Evolutionary conservation across 2,329 filamentous ascomycete species (phyloP), one percentile per base, ranked within the genome.

Genomic region (Calonectria montana): DNA sequence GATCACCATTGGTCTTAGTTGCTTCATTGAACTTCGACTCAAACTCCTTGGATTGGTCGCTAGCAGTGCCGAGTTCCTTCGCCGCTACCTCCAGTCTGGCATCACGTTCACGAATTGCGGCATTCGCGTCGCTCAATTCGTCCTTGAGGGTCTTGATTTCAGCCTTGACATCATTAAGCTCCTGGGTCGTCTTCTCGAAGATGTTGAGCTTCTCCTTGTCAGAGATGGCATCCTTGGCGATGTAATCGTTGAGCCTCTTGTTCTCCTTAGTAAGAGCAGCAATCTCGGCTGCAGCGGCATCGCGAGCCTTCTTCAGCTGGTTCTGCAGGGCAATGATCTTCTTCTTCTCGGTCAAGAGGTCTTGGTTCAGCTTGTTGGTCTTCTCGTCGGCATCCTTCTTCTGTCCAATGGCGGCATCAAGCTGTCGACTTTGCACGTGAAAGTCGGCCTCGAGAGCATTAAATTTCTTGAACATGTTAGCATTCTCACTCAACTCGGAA

Each of bases 391-490:
- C 31, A 21, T 53, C 31, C 8, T n/a, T 39, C 15, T 65, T 27
- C 1, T n/a, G 31, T 7, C 41, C n/a, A 45, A 39, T 39, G 31
- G 37, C 15, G n/a, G 62, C 31, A 25, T 39, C 62, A 2, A 65
- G 29, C 16, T 53, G 21, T 2, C 5, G 15, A 15, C n/a, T 23
- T 16, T 35, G 62, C 8, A 10, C 16, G 15, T 71, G 69, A 4
- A 59, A 61, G 15, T 68, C 65, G 59, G 48, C 57, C 29, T 71
- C 69, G n/a, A 71, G 69, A 7, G 57, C 23, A 29, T n/a, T n/a
- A n/a, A n/a, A n/a, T n/a, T n/a, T n/a, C 9, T 31, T 31, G 29
- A 4, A 31, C 5, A 5, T 31, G 25, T 71, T 43, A 71, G 64
- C 15, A 25, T 6, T 4, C 1, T 48, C 25, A n/a, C 23, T 13